Conservation (phyloP, 257 asterid species). For the Forsythia viridissima region DNA sequence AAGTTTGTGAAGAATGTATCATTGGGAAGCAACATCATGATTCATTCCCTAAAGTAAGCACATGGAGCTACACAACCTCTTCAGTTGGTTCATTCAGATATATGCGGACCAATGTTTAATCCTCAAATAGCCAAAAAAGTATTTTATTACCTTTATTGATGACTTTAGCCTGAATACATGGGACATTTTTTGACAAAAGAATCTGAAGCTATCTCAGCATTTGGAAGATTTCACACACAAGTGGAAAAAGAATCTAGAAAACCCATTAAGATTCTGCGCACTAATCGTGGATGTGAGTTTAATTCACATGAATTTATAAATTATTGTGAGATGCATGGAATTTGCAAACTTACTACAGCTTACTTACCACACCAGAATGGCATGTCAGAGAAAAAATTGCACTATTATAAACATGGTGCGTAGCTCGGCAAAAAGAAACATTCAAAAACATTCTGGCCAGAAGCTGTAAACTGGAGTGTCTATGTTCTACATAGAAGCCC, state of each 20-base stretch:
- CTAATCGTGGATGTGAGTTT: no score
- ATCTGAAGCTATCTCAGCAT: not conserved
- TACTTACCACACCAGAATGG: not conserved
- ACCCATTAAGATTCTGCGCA: no score
- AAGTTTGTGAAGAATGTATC: not conserved
- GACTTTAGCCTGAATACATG: not conserved
- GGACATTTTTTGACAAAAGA: not conserved
- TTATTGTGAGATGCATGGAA: no score
- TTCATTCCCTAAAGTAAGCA: not conserved
- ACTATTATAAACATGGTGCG: not conserved
- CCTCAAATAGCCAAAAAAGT: not conserved
- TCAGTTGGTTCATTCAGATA: not conserved
- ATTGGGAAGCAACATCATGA: not conserved
- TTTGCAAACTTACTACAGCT: no score
- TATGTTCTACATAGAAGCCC: not conserved
- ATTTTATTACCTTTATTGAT: not conserved
- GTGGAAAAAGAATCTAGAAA: no score
- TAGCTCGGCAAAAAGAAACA: not conserved
- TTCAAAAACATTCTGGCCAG: not conserved
- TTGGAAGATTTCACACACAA: not conserved
- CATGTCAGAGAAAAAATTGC: not conserved
- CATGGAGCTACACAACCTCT: not conserved
- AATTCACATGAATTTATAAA: no score
- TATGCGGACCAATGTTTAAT: not conserved
- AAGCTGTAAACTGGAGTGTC: not conserved